Base-by-base conservation (phyloP, 805 yeast genomes). In the Saturnispora saitoi region DNA sequence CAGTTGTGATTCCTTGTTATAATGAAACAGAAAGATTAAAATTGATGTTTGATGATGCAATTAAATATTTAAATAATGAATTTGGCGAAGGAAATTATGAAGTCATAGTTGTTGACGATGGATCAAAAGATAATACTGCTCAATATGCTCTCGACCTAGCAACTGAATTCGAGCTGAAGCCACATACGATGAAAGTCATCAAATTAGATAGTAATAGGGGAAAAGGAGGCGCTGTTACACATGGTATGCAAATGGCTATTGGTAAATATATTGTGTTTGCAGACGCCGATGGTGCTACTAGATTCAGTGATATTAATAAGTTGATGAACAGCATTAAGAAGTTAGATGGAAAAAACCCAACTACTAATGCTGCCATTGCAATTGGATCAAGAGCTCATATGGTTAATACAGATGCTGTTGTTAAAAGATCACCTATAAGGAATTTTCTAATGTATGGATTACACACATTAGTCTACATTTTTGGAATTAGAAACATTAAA, bases 271-370 rank as follows among this genome's bases (percentile, higher is more conserved):
- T 80, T 10, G 73, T 93, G 9, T 93, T 93, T 70, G 98, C 96
- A 1, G 99, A 93, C 67, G 99, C 98, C 1, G 99, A 93, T 67
- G 98, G 98, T 31, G 98, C 99, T 4, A 83, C 95, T 24, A 73
- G 75, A 56, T 93, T 93, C 62, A 59, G 76, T 24, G 96, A 90
- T 63, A 70, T 85, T 24, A 60, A 60, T 2, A 76, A 73, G 48
- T 70, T 90, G 50, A 53, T 78, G 10, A 60, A 59, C 3, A 65
- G 70, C 11, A 70, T 84, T 28, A 56, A 68, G 29, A 51, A 52
- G 19, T 32, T 59, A 6, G 64, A 61, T 34, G 38, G 48, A 0
- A 32, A 44, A 19, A 47, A 57, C 6, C 63, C 64, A 14, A 50
- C 58, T 2, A 52, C 43, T 4, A 38, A 29, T 1, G 76, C 88